Percentiles rank a stretch among this genome's conserved stretches.
These are phyloP conservation scores for Dictyostelium capitatum DNA, from an alignment of 78 protist genomes.

Conservation along the genomic window DNA sequence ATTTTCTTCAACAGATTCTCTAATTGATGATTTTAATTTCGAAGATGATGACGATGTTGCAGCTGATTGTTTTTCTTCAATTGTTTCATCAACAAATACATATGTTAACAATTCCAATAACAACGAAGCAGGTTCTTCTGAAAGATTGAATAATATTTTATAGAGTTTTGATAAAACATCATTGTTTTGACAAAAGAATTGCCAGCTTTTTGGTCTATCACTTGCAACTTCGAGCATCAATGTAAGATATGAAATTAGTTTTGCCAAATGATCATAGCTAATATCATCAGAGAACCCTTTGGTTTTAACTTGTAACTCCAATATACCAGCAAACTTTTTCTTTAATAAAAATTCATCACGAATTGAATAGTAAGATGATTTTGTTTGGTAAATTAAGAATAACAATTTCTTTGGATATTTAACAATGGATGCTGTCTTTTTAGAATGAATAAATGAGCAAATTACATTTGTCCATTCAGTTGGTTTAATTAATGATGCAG, in stretches of 20 bases:
- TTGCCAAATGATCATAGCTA: slow-evolving; percentile 51
- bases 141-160: slow-evolving; percentile 33
- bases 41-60: neutral
- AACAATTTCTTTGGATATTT: slow-evolving; percentile 79
- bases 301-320: neutral
- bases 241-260: slow-evolving; percentile 38
- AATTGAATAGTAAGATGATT: slow-evolving; percentile 44
- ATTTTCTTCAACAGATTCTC: neutral
- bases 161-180: slow-evolving; percentile 24
- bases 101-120: slow-evolving; percentile 48
- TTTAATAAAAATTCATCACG: slow-evolving; percentile 62
- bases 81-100: slow-evolving; percentile 51
- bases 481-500: neutral
- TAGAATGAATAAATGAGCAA: slow-evolving; percentile 59
- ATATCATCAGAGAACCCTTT: slow-evolving; percentile 53
- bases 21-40: neutral
- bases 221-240: slow-evolving; percentile 56
- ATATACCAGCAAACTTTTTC: slow-evolving; percentile 22
- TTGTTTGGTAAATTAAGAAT: slow-evolving; percentile 8
- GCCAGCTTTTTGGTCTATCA: slow-evolving; percentile 72
- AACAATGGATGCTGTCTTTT: slow-evolving; percentile 32
- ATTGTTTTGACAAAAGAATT: slow-evolving; percentile 32
- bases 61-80: neutral
- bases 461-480: slow-evolving; percentile 20
- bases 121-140: slow-evolving; percentile 36